Conservation (phyloP, 2,329 filamentous ascomycete species). For the Immersiporthe knoxdaviesiana region DNA sequence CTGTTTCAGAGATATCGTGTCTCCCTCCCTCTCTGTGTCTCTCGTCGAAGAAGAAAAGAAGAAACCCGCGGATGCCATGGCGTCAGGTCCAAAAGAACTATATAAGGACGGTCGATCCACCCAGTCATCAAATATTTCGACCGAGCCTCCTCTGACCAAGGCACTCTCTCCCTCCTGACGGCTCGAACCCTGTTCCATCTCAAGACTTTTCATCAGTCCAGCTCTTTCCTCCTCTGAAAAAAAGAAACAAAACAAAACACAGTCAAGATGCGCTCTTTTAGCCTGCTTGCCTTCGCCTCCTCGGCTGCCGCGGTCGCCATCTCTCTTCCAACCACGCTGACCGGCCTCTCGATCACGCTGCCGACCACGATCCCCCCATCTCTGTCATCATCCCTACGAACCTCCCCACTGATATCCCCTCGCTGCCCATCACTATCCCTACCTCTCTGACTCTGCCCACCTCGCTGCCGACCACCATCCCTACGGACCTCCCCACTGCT, state of each 20-base stretch:
- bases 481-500: background rate
- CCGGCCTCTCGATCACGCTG: background rate
- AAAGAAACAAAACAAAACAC: background rate
- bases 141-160: background rate
- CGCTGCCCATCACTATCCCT: background rate
- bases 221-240: background rate
- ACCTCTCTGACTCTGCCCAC: conserved; percentile 7
- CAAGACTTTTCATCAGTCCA: background rate
- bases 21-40: background rate
- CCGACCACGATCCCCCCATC: background rate
- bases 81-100: background rate
- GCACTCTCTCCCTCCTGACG: background rate
- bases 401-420: background rate
- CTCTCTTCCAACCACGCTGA: background rate
- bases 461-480: conserved; percentile 1
- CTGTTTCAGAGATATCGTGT: background rate
- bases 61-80: background rate
- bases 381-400: conserved; percentile 1
- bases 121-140: background rate
- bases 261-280: background rate
- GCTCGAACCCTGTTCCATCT: background rate
- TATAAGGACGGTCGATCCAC: background rate
- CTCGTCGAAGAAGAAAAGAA: background rate
- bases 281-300: conserved; percentile 8
- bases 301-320: conserved; percentile 10